Conservation (phyloP, 768 basidiomycete species). For the Peribolospora kevripleyi region DNA sequence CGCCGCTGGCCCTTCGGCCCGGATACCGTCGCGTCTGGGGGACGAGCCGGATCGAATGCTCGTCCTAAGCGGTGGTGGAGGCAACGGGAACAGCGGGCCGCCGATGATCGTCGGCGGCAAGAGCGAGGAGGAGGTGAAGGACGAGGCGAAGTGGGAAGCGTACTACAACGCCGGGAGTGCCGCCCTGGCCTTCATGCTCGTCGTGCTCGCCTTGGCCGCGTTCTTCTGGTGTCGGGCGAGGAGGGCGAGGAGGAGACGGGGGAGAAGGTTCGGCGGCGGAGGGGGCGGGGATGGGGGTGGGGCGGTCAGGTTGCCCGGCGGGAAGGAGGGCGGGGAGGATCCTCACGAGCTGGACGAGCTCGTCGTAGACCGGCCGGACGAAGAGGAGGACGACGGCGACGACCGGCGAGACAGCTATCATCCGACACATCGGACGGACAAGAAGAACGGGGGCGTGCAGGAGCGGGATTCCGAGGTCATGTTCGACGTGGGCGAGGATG, state of each 20-base stretch:
- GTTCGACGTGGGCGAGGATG: slow-evolving; percentile 28
- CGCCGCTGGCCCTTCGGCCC: slow-evolving; percentile 54
- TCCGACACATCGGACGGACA: background rate
- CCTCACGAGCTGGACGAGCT: slow-evolving; percentile 13
- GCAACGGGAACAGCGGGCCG: background rate
- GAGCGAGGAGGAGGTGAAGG: background rate
- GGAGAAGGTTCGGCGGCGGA: slow-evolving; percentile 16
- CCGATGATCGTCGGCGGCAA: background rate
- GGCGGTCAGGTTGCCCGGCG: slow-evolving; percentile 43
- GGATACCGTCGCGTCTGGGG: slow-evolving; percentile 59
- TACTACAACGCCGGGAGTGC: slow-evolving; percentile 85
- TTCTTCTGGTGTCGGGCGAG: slow-evolving; percentile 60
- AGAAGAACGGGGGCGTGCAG: background rate
- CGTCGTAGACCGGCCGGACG: background rate
- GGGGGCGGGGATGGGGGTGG: slow-evolving; percentile 30
- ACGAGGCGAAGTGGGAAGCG: slow-evolving; percentile 26
- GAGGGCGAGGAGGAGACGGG: slow-evolving; percentile 12
- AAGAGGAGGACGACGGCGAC: background rate
- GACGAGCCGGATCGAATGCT: slow-evolving; percentile 29
- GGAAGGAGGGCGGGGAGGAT: slow-evolving; percentile 15
- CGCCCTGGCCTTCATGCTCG: slow-evolving; percentile 52
- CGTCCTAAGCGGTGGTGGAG: background rate
- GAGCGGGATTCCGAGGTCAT: slow-evolving; percentile 19
- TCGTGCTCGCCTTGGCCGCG: slow-evolving; percentile 38
- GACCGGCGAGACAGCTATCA: background rate